A percentile compares a stretch with the other conserved stretches of the same genome.
Conservation (phyloP, 768 basidiomycete genomes). For the Lactifluus volemus region DNA sequence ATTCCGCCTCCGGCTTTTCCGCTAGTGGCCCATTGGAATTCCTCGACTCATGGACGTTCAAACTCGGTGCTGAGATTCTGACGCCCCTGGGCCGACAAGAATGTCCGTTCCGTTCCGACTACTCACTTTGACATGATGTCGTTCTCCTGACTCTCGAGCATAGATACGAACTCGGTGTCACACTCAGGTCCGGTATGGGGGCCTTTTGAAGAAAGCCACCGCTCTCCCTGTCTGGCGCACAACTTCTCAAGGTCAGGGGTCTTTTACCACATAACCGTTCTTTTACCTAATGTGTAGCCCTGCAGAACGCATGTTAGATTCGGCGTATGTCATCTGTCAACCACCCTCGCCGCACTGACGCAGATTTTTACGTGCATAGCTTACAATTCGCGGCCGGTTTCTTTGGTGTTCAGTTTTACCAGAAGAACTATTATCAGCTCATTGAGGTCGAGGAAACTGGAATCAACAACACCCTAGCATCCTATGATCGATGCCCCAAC, state of each 20-base stretch:
- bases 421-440: conserved; percentile 36
- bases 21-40: conserved; percentile 34
- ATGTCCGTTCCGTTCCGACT: conserved; percentile 20
- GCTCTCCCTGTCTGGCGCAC: conserved; percentile 44
- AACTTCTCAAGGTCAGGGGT: conserved; percentile 31
- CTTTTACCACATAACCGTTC: background rate
- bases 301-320: conserved; percentile 29
- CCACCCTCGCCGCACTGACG: background rate
- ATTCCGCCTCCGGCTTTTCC: conserved; percentile 23
- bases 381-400: conserved; percentile 47
- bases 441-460: conserved; percentile 37
- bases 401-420: conserved; percentile 36
- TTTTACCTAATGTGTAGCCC: background rate
- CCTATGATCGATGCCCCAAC: conserved; percentile 31
- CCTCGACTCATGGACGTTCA: conserved; percentile 38
- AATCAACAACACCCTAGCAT: conserved; percentile 41
- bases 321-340: conserved; percentile 22
- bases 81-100: conserved; percentile 41
- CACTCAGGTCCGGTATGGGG: conserved; percentile 39
- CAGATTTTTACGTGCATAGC: conserved; percentile 15
- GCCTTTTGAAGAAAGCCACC: conserved; percentile 33
- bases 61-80: conserved; percentile 38
- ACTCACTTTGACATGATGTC: background rate
- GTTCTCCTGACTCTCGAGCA: background rate
- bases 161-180: conserved; percentile 36